Percentiles rank a stretch among this genome's conserved stretches.
Conservation (phyloP, 306 rosid species). For the Acacia confusa region DNA sequence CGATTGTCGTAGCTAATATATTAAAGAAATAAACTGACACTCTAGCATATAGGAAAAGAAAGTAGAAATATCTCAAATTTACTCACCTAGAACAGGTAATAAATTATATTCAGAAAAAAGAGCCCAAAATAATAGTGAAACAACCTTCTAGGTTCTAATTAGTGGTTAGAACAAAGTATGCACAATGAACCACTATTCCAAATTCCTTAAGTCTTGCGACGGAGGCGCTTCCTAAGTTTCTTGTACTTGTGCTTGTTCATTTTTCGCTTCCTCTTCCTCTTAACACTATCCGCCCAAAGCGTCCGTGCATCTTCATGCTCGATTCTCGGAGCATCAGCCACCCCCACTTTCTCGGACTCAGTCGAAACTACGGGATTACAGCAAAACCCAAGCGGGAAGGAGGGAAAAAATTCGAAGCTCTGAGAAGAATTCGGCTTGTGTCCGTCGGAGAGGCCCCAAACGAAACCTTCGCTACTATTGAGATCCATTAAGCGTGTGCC, state of each 20-base stretch:
- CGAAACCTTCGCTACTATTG: not conserved
- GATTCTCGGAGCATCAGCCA: slow-evolving; percentile 10
- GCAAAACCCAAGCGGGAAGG: slow-evolving; percentile 42
- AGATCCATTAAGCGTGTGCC: slow-evolving; percentile 1
- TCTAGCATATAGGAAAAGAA: not conserved
- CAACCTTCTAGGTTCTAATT: not conserved
- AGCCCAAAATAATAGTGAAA: not conserved
- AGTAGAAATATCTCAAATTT: slow-evolving; percentile 1
- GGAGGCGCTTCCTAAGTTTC: slow-evolving; percentile 55
- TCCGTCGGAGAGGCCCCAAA: not conserved
- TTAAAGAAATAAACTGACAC: slow-evolving; percentile 6
- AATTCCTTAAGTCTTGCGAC: slow-evolving; percentile 40
- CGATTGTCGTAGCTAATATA: not conserved
- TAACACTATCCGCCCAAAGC: slow-evolving; percentile 63
- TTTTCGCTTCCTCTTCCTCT: slow-evolving; percentile 63
- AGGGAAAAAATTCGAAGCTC: slow-evolving; percentile 31
- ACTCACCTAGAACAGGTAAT: not conserved
- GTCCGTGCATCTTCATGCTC: slow-evolving; percentile 36
- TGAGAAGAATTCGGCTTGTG: slow-evolving; percentile 21
- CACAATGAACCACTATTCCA: not conserved
- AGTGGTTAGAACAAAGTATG: not conserved
- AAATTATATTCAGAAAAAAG: not conserved
- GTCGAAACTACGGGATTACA: slow-evolving; percentile 29
- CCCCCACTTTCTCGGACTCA: slow-evolving; percentile 24
- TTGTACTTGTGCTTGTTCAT: slow-evolving; percentile 57